Conservation (phyloP, 225 moss, liverwort and hornwort species). For the Thuidium tamariscinum region DNA sequence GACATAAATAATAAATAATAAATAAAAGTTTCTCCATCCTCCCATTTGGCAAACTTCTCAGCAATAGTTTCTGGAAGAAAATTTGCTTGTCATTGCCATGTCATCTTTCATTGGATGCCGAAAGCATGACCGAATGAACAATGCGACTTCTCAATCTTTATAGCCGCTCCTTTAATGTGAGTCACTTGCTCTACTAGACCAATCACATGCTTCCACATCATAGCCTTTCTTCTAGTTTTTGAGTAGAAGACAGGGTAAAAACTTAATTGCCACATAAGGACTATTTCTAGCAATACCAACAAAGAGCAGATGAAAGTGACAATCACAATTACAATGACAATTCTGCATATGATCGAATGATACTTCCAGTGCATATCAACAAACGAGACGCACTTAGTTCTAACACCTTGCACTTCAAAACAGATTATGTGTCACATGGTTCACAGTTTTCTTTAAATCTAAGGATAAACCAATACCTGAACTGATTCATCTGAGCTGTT, state of each 20-base stretch:
- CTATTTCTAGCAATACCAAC: background rate
- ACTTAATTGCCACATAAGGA: background rate
- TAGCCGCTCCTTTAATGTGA: background rate
- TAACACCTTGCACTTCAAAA: background rate
- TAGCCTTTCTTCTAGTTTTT: background rate
- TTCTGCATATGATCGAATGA: background rate
- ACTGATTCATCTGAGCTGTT: slow-evolving; percentile 41
- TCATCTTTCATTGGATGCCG: background rate
- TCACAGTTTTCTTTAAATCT: background rate
- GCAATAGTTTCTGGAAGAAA: background rate
- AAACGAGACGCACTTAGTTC: background rate
- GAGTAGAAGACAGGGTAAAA: background rate
- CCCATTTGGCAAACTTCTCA: background rate
- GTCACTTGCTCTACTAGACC: background rate
- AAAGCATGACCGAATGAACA: background rate
- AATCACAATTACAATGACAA: background rate
- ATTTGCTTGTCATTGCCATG: background rate
- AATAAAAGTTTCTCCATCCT: background rate
- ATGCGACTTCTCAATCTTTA: background rate
- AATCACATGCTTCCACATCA: background rate
- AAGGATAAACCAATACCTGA: slow-evolving; percentile 22
- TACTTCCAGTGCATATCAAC: background rate
- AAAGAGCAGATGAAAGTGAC: background rate
- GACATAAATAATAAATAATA: background rate
- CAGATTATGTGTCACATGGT: background rate